These are phyloP conservation scores for Penicillium palitans DNA, from an alignment of 2,329 filamentous ascomycete species.

Conservation along the genomic window DNA sequence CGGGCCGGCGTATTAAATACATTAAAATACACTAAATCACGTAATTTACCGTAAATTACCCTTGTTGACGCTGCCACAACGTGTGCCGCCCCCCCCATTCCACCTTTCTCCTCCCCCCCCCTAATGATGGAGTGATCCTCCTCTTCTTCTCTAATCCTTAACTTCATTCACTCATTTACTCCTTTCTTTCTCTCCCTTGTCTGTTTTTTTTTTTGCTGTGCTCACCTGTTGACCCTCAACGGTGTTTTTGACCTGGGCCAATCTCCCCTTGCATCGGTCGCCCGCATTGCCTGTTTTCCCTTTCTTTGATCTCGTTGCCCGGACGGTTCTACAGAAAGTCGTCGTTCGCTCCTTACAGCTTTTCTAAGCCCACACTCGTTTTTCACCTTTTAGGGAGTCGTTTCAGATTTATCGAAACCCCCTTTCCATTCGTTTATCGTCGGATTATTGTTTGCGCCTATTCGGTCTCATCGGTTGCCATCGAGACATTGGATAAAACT, in stretches of 20 bases:
- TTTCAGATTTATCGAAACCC: constrained; percentile 16
- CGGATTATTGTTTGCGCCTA: constrained; percentile 8
- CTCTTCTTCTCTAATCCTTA: constrained; percentile 11
- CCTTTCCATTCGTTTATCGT: constrained; percentile 26
- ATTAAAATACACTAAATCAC: background rate
- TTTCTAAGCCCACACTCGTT: constrained; percentile 23
- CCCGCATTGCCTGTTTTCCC: constrained; percentile 8
- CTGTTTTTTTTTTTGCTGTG: constrained; percentile 16
- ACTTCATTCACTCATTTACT: constrained; percentile 29
- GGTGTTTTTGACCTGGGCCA: constrained; percentile 27
- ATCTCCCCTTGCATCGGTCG: constrained; percentile 27
- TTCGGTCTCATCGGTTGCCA: constrained; percentile 23
- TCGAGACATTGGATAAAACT: constrained; percentile 21
- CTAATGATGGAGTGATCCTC: constrained; percentile 7
- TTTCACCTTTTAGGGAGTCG: constrained; percentile 16
- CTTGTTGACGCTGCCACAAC: constrained; percentile 18
- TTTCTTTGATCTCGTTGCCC: constrained; percentile 23
- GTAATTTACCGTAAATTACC: constrained; percentile 17
- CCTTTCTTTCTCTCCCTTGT: constrained; percentile 25
- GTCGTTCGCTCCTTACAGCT: constrained; percentile 26
- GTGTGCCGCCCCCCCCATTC: constrained; percentile 24
- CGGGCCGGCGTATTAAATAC: background rate
- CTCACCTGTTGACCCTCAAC: constrained; percentile 13
- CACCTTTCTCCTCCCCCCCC: constrained; percentile 5
- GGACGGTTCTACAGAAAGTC: constrained; percentile 18